Percentiles rank a stretch among this genome's conserved stretches.
Evolutionary conservation across 2,329 filamentous ascomycete genomes (phyloP).

Genomic region (Colletotrichum trifolii): DNA sequence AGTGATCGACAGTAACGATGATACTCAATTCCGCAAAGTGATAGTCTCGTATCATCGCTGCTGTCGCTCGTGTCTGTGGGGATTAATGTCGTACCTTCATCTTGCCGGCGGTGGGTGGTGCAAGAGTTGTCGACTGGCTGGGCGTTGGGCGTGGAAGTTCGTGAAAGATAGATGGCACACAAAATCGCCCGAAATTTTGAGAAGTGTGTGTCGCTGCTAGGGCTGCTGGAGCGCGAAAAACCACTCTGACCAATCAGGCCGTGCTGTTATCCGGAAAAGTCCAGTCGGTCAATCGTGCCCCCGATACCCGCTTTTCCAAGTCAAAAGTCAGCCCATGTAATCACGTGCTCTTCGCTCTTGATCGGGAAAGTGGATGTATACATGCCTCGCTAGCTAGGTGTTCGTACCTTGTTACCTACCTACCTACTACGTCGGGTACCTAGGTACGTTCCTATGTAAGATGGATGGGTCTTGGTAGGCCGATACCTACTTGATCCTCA

Average conservation of each 20-base stretch:
- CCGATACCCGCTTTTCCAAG: slow-evolving; percentile 1
- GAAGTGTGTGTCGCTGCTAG: slow-evolving; percentile 53
- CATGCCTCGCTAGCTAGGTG: not conserved
- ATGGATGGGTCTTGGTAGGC: too few relatives aligned
- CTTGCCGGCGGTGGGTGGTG: slow-evolving; percentile 58
- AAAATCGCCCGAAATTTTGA: slow-evolving; percentile 43
- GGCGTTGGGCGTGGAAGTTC: slow-evolving; percentile 49
- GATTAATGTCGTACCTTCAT: slow-evolving; percentile 55
- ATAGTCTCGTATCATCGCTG: not conserved
- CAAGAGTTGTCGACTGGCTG: slow-evolving; percentile 57
- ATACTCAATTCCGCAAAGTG: too few relatives aligned
- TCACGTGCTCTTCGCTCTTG: slow-evolving; percentile 14
- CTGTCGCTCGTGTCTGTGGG: not conserved
- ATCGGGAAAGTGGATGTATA: slow-evolving; percentile 11
- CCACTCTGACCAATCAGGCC: slow-evolving; percentile 46
- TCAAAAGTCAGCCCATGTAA: slow-evolving; percentile 3
- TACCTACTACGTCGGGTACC: not conserved
- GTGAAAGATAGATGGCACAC: slow-evolving; percentile 22
- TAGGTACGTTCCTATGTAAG: too few relatives aligned
- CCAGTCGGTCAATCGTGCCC: slow-evolving; percentile 11
- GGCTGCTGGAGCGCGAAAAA: slow-evolving; percentile 44
- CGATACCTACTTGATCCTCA: too few relatives aligned
- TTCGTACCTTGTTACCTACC: not conserved
- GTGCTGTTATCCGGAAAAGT: not conserved
- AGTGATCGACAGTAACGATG: too few relatives aligned